These are phyloP conservation scores for Kwoniella dejecticola DNA, from an alignment of 768 basidiomycete species.

Conservation along the genomic window DNA sequence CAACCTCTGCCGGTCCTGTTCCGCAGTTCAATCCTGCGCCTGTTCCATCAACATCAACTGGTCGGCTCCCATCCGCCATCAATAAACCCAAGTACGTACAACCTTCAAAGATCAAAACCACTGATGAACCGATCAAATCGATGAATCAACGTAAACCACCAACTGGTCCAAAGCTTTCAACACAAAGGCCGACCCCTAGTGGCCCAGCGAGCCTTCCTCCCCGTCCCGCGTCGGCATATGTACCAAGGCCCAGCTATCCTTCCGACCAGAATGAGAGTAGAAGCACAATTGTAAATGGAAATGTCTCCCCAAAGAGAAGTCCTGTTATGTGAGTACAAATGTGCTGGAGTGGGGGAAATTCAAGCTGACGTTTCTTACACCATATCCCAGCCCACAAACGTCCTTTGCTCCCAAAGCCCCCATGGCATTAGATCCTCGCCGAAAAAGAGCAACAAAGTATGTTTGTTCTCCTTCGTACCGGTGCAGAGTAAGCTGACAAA, in stretches of 20 bases:
- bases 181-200: no score
- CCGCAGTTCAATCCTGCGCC: constrained; percentile 17
- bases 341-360: no score
- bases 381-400: background rate
- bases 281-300: background rate
- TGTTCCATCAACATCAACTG: background rate
- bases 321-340: no score
- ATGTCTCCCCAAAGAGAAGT: no score
- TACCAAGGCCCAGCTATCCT: constrained; percentile 5
- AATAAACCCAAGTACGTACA: constrained; percentile 24
- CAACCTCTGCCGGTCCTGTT: constrained; percentile 10
- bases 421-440: background rate
- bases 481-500: no score
- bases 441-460: background rate
- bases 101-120: constrained; percentile 20
- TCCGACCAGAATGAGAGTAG: background rate
- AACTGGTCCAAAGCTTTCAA: background rate
- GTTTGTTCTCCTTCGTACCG: background rate
- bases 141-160: background rate
- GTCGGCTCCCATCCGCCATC: background rate
- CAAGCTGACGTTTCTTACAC: no score
- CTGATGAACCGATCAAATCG: constrained; percentile 1
- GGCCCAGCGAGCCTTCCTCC: constrained; percentile 1
- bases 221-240: constrained; percentile 4
- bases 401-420: background rate